phyloP scores from a whole-genome alignment of 495 filamentous ascomycete species.

The Penicillium cinerascens region DNA sequence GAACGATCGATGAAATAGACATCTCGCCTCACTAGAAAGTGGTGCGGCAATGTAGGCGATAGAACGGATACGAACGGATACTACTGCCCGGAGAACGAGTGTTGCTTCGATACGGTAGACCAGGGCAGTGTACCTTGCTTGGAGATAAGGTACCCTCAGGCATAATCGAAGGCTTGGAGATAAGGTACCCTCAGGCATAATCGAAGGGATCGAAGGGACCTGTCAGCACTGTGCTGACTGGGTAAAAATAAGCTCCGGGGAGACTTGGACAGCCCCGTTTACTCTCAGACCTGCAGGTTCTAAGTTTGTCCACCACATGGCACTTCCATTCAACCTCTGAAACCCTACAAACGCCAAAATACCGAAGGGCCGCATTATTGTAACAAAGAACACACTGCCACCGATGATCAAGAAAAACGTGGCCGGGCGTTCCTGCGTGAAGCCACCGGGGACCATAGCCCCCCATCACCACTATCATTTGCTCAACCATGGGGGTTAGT shows the following conservation, averaged over 20 bases:
- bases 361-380: neutral
- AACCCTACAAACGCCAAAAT: neutral
- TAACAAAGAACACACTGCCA: neutral
- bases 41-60: neutral
- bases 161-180: too few relatives aligned
- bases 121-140: neutral
- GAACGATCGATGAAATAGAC: neutral
- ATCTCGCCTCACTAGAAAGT: too few relatives aligned
- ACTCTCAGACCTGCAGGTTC: conserved; percentile 2
- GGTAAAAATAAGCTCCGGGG: neutral
- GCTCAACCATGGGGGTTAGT: neutral
- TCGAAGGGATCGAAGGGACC: neutral
- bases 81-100: neutral
- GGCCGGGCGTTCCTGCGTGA: conserved; percentile 28
- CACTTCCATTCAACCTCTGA: neutral
- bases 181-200: too few relatives aligned
- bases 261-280: neutral
- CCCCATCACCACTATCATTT: neutral
- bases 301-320: conserved; percentile 12
- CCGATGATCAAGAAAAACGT: conserved; percentile 10
- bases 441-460: conserved; percentile 1
- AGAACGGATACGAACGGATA: neutral
- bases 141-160: neutral
- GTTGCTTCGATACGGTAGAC: neutral
- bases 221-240: neutral